Evolutionary conservation across 768 basidiomycete genomes (phyloP), one percentile per base, ranked within the genome.

Genomic region (Guyanaporus albipodus): DNA sequence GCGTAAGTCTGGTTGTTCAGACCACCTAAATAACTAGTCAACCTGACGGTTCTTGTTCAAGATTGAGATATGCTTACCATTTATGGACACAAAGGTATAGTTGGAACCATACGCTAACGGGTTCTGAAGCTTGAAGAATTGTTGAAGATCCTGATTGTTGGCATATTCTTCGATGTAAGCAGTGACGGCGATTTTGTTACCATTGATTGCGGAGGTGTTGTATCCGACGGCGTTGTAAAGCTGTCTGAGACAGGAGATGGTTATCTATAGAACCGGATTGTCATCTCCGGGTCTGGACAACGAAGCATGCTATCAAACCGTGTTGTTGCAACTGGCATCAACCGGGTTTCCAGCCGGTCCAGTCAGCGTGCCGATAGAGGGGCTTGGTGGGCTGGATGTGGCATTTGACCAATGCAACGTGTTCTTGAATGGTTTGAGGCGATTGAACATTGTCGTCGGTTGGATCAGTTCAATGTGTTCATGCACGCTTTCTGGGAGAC

Each of bases 371-470:
- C 46, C 50, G 1, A 26, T 44, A 19, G 50, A 39, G 22, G 46
- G 21, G 11, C 33, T 46, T 22, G 0, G 33, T 9, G 53, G 47
- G 2, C 7, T 34, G 42, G 22, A 54, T 26, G 19, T 50, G 33
- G 19, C 34, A 1, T 55, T 52, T 10, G 65, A 49, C 57, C 57
- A 67, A 44, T 70, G 66, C 19, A 78, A 53, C 0, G 69, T 76
- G 5, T 72, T 71, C 47, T 55, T 70, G 43, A 76, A 65, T 8
- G 64, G 63, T 50, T 71, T 76, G 49, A 69, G 64, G 47, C 73
- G 74, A 34, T 73, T 68, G 55, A 87, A 88, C 61, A 79, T 74
- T 2, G 84, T 87, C 3, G 86, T 87, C 0, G 86, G 86, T 50
- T 87, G 83, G 23, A 88, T 69, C 24, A 87, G 63, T 29, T 86